These are phyloP conservation scores for Akanthomyces dipterigenus DNA, from an alignment of 2,329 filamentous ascomycete species.

Conservation along the genomic window DNA sequence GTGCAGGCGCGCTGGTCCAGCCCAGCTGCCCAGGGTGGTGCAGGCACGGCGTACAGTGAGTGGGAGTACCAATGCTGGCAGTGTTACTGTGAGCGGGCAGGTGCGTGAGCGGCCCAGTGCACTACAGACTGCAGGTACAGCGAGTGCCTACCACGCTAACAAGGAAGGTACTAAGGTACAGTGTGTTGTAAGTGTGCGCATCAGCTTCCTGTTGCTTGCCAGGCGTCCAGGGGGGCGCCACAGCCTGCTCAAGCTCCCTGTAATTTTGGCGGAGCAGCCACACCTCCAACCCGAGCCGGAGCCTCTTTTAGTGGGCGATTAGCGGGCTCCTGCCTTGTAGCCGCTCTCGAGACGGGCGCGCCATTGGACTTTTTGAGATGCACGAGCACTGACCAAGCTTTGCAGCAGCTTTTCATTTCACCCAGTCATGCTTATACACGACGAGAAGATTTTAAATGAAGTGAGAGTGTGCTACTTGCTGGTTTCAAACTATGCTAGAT, in stretches of 20 bases:
- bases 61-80: too few relatives aligned
- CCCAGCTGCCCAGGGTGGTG: too few relatives aligned
- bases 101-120: background rate
- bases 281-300: background rate
- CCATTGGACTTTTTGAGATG: background rate
- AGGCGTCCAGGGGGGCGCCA: background rate
- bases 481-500: background rate
- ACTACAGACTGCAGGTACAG: background rate
- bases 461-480: background rate
- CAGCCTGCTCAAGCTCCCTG: background rate
- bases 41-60: background rate
- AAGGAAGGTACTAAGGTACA: too few relatives aligned
- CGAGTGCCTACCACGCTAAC: background rate
- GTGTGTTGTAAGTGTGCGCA: background rate
- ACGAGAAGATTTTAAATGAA: background rate
- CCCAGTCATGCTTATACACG: background rate
- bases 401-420: background rate
- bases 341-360: background rate
- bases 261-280: background rate
- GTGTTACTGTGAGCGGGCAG: background rate
- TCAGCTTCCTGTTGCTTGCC: background rate
- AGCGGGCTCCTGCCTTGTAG: background rate
- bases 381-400: background rate
- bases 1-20: constrained; percentile 5
- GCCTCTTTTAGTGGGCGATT: background rate